Base-by-base conservation (phyloP, 225 moss, liverwort and hornwort species). In the Takakia lepidozioides region DNA sequence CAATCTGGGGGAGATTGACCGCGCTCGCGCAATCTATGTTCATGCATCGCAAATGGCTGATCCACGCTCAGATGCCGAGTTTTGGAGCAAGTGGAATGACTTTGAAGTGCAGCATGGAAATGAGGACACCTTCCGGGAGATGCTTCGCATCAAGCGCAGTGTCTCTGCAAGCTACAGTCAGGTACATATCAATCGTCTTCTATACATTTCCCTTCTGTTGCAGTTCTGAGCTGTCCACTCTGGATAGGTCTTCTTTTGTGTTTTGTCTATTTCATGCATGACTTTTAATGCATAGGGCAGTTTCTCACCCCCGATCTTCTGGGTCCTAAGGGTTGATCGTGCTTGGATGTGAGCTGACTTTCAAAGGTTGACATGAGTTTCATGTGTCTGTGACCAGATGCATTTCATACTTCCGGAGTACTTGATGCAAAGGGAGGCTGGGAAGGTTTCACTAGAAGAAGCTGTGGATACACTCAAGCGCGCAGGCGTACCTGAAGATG, bases 121-220 rank as follows among this genome's bases (percentile, higher is more conserved):
- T 46, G 91, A 98, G 62, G 98, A 98, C 57, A 98, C 98, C 5
- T 98, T 91, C 65, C 75, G 98, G 5, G 98, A 98, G 59, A 91
- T 98, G 98, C 63, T 87, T 27, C 82, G 91, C 19, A 98, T 98
- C 48, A 98, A 91, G 59, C 80, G 91, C 24, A 91, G 98, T 74
- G 98, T 91, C 21, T 75, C 98, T 61, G 91, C 87, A n/a, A 98
- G 91, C 70, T 91, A 98, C 54, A 98, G 98, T 59, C 91, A 98
- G 70, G 91, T 98, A 52, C 51, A 43, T 34, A 59, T n/a, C n/a
- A n/a, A n/a, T n/a, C n/a, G n/a, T n/a, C n/a, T n/a, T n/a, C n/a
- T n/a, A n/a, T n/a, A n/a, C n/a, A n/a, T n/a, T n/a, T n/a, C n/a
- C n/a, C n/a, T n/a, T n/a, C n/a, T n/a, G n/a, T n/a, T n/a, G n/a